Base-by-base conservation (phyloP, 2,329 filamentous ascomycete species). In the Leptodontidium sp. region DNA sequence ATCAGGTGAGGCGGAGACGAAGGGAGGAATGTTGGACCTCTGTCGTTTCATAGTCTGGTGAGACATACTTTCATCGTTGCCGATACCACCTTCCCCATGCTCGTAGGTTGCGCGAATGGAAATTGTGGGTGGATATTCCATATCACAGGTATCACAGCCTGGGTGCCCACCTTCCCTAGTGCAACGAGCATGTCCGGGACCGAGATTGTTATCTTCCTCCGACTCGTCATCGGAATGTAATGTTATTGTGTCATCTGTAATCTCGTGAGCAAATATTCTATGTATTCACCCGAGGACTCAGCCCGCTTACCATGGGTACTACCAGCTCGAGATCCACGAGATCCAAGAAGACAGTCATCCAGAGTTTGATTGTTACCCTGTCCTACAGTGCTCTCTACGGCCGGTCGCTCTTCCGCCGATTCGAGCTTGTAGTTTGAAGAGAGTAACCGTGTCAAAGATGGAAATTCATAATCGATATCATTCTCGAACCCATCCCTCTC, bases 201-300 rank as follows among this genome's bases (percentile, higher is more conserved):
- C 53, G 17, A 57, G 15, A 57, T 57, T 38, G 17, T 57, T 57
- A 38, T 57, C 7, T 5, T 57, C 53, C 29, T 38, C 53, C 29
- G 53, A 57, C 29, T 38, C 53, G n/a, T n/a, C n/a, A 57, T 57
- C 53, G 29, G 26, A 38, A 38, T 38, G 32, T 57, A 57, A 38
- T 57, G 17, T 57, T n/a, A 38, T 38, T 57, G 32, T 14, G 4
- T 57, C 29, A 57, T 57, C 53, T 57, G 53, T 57, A 38, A 57
- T 35, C 53, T 38, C 53, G 53, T 57, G 53, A 57, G 53, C 29
- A 57, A 57, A 57, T n/a, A 57, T 57, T 57, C 17, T 57, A 26
- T 57, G 53, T 17, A 38, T 29, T 57, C 53, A 38, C 14, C 15
- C 53, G 38, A 57, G 32, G 53, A 57, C 29, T 57, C 29, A 57